Conservation (phyloP, 306 rosid species). For the Sindora glabra region DNA sequence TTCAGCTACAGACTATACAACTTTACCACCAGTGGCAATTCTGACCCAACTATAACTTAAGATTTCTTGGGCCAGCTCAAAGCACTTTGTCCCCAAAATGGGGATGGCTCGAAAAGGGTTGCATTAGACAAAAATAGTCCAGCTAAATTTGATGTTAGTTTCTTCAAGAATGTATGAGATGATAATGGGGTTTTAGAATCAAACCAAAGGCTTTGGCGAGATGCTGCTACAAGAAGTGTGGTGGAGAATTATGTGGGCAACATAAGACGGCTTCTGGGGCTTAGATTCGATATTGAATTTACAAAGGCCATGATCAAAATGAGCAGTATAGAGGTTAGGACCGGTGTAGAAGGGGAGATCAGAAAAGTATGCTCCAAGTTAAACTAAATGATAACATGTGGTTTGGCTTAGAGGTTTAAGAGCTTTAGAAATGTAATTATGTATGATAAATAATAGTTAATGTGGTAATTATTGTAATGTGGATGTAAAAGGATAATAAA, state of each 20-base stretch:
- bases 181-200: constrained; percentile 56
- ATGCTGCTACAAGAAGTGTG: constrained; percentile 14
- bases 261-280: constrained; percentile 50
- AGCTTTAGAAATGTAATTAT: too few relatives aligned
- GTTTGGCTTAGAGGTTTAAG: too few relatives aligned
- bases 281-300: constrained; percentile 33
- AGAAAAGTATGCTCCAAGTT: constrained; percentile 33
- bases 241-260: constrained; percentile 54
- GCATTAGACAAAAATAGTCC: constrained; percentile 44
- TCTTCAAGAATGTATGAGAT: constrained; percentile 57
- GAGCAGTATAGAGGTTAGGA: constrained; percentile 41
- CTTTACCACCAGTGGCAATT: constrained; percentile 48
- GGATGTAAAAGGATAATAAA: too few relatives aligned
- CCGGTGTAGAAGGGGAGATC: constrained; percentile 39
- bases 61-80: constrained; percentile 36
- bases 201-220: constrained; percentile 38
- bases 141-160: constrained; percentile 43
- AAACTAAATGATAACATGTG: too few relatives aligned
- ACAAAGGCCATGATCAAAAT: constrained; percentile 41
- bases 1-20: constrained; percentile 57
- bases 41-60: constrained; percentile 58
- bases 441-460: too few relatives aligned
- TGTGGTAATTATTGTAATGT: too few relatives aligned
- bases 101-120: constrained; percentile 37
- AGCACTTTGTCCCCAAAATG: constrained; percentile 41